Evolutionary conservation across 2,329 filamentous ascomycete species (phyloP).

Genomic region (Alternaria longipes): DNA sequence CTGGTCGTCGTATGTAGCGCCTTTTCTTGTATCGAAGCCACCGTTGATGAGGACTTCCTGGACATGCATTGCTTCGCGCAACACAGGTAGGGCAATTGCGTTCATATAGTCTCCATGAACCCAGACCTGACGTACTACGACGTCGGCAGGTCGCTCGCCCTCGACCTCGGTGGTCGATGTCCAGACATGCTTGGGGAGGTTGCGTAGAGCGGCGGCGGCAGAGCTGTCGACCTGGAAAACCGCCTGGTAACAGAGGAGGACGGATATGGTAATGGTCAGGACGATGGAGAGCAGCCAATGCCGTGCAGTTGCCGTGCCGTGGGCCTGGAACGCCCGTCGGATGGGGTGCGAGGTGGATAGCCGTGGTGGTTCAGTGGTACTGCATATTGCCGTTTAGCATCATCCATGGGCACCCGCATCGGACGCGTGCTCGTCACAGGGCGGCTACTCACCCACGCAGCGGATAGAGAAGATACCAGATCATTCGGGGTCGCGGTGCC

Average conservation of each 20-base stretch:
- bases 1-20: background rate
- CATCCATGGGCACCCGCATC: background rate
- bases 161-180: slow-evolving; percentile 74
- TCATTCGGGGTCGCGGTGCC: slow-evolving; percentile 60
- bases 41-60: slow-evolving; percentile 73
- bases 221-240: slow-evolving; percentile 79
- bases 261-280: slow-evolving; percentile 75
- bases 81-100: slow-evolving; percentile 71
- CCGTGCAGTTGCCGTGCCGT: slow-evolving; percentile 74
- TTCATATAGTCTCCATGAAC: slow-evolving; percentile 83
- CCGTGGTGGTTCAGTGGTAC: slow-evolving; percentile 77
- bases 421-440: background rate
- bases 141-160: slow-evolving; percentile 65
- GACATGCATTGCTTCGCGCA: slow-evolving; percentile 72
- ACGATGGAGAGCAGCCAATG: slow-evolving; percentile 80
- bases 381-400: slow-evolving; percentile 48
- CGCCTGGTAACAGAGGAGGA: slow-evolving; percentile 76
- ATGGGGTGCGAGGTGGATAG: slow-evolving; percentile 72
- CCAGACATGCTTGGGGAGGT: slow-evolving; percentile 82
- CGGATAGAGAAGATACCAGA: slow-evolving; percentile 81
- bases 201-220: slow-evolving; percentile 74
- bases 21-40: slow-evolving; percentile 32
- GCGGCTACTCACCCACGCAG: slow-evolving; percentile 71
- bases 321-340: slow-evolving; percentile 70
- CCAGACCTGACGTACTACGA: slow-evolving; percentile 86